These are phyloP conservation scores for Metschnikowia arizonensis DNA, from an alignment of 805 yeast genomes.

Conservation along the genomic window DNA sequence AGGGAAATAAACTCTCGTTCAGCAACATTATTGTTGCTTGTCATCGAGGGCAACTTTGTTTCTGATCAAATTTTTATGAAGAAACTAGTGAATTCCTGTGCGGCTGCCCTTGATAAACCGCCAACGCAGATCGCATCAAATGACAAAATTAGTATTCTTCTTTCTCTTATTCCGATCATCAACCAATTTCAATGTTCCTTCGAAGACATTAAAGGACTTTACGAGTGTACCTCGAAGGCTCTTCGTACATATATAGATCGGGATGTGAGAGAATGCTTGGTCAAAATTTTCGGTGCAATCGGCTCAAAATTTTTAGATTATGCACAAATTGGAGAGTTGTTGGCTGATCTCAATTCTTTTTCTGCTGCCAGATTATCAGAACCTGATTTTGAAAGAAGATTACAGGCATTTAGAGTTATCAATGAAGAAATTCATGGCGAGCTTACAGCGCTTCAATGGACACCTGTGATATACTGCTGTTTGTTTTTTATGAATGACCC, in stretches of 20 bases:
- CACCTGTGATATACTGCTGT: constrained; percentile 65
- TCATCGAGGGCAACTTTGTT: constrained; percentile 57
- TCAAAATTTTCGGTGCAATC: constrained; percentile 55
- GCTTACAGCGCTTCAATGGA: constrained; percentile 63
- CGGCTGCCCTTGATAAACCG: constrained; percentile 58
- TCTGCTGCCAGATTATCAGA: constrained; percentile 60
- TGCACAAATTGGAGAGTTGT: constrained; percentile 44
- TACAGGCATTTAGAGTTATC: constrained; percentile 61
- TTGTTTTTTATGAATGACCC: constrained; percentile 72
- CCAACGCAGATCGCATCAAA: constrained; percentile 45
- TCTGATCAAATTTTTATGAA: constrained; percentile 51
- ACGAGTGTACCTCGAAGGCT: constrained; percentile 50
- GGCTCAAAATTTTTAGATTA: constrained; percentile 47
- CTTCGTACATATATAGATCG: constrained; percentile 57
- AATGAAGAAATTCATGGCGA: constrained; percentile 50
- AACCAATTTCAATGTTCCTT: constrained; percentile 50
- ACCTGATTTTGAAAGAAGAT: constrained; percentile 73
- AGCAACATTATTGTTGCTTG: constrained; percentile 46
- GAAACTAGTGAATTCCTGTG: constrained; percentile 52
- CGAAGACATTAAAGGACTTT: constrained; percentile 47
- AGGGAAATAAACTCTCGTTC: constrained; percentile 50
- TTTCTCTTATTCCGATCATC: constrained; percentile 53
- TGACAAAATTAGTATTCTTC: constrained; percentile 55
- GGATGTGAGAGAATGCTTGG: constrained; percentile 57
- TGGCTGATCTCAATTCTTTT: constrained; percentile 67